phyloP scores from a whole-genome alignment of 306 rosid genomes.

The Carpinus viminea region DNA sequence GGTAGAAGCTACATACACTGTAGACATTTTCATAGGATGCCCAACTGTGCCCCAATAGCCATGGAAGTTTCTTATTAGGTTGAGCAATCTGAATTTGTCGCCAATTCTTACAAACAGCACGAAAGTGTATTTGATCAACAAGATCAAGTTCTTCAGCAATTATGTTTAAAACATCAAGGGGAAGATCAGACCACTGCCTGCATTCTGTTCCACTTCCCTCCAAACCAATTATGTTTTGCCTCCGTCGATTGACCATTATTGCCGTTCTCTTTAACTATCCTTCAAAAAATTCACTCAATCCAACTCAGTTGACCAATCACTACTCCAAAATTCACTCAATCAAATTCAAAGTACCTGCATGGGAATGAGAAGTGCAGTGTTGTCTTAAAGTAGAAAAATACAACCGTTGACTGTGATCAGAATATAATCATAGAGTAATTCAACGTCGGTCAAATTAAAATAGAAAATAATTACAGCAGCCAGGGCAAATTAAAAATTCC shows the following conservation, averaged over 20 bases:
- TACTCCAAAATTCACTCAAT: not conserved
- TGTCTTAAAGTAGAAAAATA: no score
- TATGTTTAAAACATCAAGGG: not conserved
- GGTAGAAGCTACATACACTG: not conserved
- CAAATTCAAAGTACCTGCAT: not conserved
- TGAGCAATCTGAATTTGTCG: not conserved
- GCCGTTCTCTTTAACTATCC: not conserved
- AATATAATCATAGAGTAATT: no score
- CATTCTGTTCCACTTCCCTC: not conserved
- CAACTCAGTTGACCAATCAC: not conserved
- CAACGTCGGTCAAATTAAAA: no score
- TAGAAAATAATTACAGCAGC: no score
- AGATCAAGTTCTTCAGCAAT: conserved; percentile 5
- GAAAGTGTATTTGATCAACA: conserved; percentile 1
- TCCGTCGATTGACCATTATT: not conserved
- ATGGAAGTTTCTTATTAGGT: conserved; percentile 15
- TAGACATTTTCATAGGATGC: not conserved
- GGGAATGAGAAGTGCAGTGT: not conserved
- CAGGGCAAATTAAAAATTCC: no score
- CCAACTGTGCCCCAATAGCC: conserved; percentile 17
- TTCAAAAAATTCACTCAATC: not conserved
- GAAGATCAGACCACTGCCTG: conserved; percentile 20
- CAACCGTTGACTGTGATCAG: no score
- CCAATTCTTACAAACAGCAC: conserved; percentile 25
- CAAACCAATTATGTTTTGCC: not conserved